Base-by-base conservation (phyloP, 306 rosid genomes). In the Cucurbita ficifolia region DNA sequence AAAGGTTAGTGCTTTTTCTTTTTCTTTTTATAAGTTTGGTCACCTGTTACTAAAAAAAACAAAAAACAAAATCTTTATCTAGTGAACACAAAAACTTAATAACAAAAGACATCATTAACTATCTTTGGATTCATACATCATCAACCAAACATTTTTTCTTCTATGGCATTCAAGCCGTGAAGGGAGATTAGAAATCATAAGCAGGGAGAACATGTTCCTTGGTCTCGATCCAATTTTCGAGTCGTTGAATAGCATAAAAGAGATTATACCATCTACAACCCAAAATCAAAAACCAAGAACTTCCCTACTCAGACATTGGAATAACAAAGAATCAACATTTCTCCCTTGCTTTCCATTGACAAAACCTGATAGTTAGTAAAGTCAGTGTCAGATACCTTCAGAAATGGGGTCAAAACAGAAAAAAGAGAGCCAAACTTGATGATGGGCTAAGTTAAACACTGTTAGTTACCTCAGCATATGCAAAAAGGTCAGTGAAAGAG, bases 381-480 rank as follows among this genome's bases (percentile, higher is more conserved):
- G 46, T 50, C 59, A 29, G 46, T 4, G 59, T 70, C 46, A 70
- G 74, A 17, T 49, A 29, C 56, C 73, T 68, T 11, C 36, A 67
- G 52, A 21, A 67, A 43, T 67, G 38, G 53, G 73, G 18, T 67
- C 38, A 45, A 19, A 67, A 67, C 56, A 69, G 57, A 69, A 18
- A 24, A 69, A 43, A 24, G 74, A 46, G 40, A 45, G 16, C 57
- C 56, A 69, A 8, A 29, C 3, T 61, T 8, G 56, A 8, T 70
- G 24, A 9, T 68, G 52, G 53, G 59, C 33, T 70, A 70, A 29
- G 46, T 50, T 70, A 70, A 70, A n/a, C 29, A 14, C 24, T 53
- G 51, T 72, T 53, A 51, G 49, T 36, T 71, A 71, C 75, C 75
- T 71, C 49, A 52, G 75, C 75, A 51, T 71, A 70, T 49, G 60